Evolutionary conservation across 2,329 filamentous ascomycete genomes (phyloP).

Genomic region (Polytolypa hystricis): DNA sequence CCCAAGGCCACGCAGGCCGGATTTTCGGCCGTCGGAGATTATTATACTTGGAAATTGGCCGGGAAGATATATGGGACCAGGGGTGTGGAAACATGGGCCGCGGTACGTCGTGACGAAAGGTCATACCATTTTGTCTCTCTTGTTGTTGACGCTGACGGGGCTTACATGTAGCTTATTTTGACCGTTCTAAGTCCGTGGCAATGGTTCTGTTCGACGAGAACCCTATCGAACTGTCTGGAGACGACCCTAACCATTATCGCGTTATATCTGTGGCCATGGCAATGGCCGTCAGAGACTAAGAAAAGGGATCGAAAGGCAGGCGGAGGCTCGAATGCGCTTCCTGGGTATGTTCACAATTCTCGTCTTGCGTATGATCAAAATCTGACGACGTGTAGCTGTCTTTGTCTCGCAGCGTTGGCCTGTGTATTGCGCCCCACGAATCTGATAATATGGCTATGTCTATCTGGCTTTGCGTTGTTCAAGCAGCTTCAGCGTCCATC

Average conservation of each 20-base stretch:
- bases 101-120: conserved; percentile 59
- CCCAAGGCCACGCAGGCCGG: conserved; percentile 68
- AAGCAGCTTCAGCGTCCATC: conserved; percentile 18
- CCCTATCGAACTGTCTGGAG: conserved; percentile 89
- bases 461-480: conserved; percentile 47
- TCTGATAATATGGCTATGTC: conserved; percentile 65
- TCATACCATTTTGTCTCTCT: too few relatives aligned
- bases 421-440: conserved; percentile 87
- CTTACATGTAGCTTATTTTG: conserved; percentile 55
- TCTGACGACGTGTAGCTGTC: conserved; percentile 40
- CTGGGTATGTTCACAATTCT: conserved; percentile 20
- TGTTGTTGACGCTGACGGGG: neutral
- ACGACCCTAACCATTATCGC: conserved; percentile 74
- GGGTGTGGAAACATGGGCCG: conserved; percentile 54
- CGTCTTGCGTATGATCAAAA: too few relatives aligned
- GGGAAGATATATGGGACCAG: conserved; percentile 58
- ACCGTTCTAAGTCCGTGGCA: conserved; percentile 78
- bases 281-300: conserved; percentile 38
- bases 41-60: conserved; percentile 77
- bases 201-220: conserved; percentile 88
- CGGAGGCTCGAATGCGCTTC: conserved; percentile 7
- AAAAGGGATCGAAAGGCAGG: conserved; percentile 6
- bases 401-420: conserved; percentile 67
- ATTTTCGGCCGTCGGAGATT: conserved; percentile 69
- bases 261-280: conserved; percentile 80